Evolutionary conservation across 1,139 yeast species (phyloP).

Genomic region (Lodderomyces metapsilosis): DNA sequence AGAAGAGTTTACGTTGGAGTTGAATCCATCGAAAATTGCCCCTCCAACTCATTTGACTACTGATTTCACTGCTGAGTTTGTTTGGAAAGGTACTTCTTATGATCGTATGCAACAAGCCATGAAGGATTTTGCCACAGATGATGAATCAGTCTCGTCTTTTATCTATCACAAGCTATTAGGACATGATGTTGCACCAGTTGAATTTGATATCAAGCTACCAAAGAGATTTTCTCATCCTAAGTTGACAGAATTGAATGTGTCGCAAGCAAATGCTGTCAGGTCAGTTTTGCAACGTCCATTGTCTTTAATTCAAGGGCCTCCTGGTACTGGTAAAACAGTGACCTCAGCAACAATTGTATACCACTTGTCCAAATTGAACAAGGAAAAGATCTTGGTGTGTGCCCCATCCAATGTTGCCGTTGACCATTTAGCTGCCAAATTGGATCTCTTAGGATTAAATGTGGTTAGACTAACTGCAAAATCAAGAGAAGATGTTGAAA

Average conservation of each 20-base stretch:
- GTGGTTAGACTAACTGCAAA: slow-evolving; percentile 79
- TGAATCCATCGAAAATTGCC: slow-evolving; percentile 34
- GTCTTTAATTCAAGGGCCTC: slow-evolving; percentile 95
- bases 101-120: slow-evolving; percentile 83
- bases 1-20: slow-evolving; percentile 74
- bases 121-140: slow-evolving; percentile 66
- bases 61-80: slow-evolving; percentile 82
- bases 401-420: slow-evolving; percentile 97
- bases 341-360: slow-evolving; percentile 88
- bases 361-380: slow-evolving; percentile 61
- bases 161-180: slow-evolving; percentile 82
- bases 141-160: slow-evolving; percentile 71
- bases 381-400: slow-evolving; percentile 71
- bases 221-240: slow-evolving; percentile 61
- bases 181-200: slow-evolving; percentile 67
- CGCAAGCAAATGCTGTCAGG: slow-evolving; percentile 78
- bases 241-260: slow-evolving; percentile 67
- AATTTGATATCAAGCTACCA: slow-evolving; percentile 62
- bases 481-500: slow-evolving; percentile 78
- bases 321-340: slow-evolving; percentile 95
- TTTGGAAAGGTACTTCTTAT: slow-evolving; percentile 86
- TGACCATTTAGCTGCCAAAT: slow-evolving; percentile 80
- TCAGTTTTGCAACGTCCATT: slow-evolving; percentile 73
- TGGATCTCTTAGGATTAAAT: slow-evolving; percentile 63
- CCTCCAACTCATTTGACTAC: slow-evolving; percentile 70